These are phyloP conservation scores for Xylariaceae sp. DNA, from an alignment of 2,329 filamentous ascomycete genomes.

Conservation along the genomic window DNA sequence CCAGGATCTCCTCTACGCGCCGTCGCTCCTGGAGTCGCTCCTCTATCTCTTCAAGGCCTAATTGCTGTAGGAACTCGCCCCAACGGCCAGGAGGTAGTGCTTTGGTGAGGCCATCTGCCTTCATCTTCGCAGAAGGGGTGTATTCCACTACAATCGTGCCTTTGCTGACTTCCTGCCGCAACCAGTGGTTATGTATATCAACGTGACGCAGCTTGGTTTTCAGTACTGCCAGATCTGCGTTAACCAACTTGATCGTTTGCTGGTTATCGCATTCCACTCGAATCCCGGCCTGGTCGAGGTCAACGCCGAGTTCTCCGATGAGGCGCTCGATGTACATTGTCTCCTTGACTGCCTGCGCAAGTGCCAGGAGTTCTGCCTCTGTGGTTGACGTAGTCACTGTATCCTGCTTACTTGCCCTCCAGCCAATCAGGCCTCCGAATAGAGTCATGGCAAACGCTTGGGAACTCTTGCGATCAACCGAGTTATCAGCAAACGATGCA, in stretches of 20 bases:
- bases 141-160: not conserved
- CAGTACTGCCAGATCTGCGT: not conserved
- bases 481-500: slow-evolving; percentile 3
- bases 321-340: not conserved
- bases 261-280: slow-evolving; percentile 1
- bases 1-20: not conserved
- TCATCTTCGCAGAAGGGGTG: not conserved
- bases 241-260: slow-evolving; percentile 2
- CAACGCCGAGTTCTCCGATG: not conserved
- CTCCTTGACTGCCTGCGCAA: slow-evolving; percentile 6
- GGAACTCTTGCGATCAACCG: slow-evolving; percentile 3
- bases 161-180: not conserved
- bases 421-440: slow-evolving; percentile 3
- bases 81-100: not conserved
- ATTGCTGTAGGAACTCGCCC: not conserved
- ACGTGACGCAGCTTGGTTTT: not conserved
- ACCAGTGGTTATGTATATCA: not conserved
- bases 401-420: slow-evolving; percentile 2
- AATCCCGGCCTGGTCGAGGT: not conserved
- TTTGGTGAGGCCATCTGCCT: not conserved
- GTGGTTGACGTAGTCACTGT: slow-evolving; percentile 3
- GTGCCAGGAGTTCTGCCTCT: slow-evolving; percentile 1
- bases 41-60: not conserved
- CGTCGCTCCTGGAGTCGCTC: too few species aligned
- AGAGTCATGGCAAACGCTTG: slow-evolving; percentile 4